Base-by-base conservation (phyloP, 805 yeast genomes). In the Clavispora fructus region DNA sequence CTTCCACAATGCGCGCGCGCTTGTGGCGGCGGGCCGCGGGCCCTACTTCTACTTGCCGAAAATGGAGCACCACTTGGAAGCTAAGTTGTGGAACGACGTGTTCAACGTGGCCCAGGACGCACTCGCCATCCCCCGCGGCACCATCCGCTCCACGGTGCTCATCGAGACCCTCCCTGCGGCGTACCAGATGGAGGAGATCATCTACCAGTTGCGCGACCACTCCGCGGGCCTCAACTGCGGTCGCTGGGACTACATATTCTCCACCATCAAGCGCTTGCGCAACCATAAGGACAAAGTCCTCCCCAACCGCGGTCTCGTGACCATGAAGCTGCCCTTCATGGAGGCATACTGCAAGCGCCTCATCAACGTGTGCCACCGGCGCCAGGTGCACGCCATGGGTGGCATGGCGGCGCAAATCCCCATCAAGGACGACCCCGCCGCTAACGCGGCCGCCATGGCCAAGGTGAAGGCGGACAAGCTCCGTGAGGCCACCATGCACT, bases 201-300 rank as follows among this genome's bases (percentile, higher is more conserved):
- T 86, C 58, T 86, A 80, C 61, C 86, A 86, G 60, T 73, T 86
- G 61, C 75, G 89, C 65, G 82, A 80, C 43, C 95, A 86, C 65
- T 83, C 86, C 44, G 77, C 85, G 9, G 95, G 94, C 46, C 75
- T 86, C 65, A 86, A 86, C 70, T 86, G 94, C 75, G 95, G 95
- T 57, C 78, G 95, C 69, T 86, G 94, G 92, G 95, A 86, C 67
- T 86, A 86, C 69, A 85, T 86, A 67, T 86, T 86, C 70, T 81
- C 87, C 33, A 83, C 87, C 51, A 85, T 86, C 64, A 86, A 86
- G 67, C 74, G 86, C 38, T 75, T 86, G 55, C 78, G 90, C 69
- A 83, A 82, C 67, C 78, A 80, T 58, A 52, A 55, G 8, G 29
- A 51, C 30, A 56, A 56, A 39, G 41, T 56, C 8, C 48, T 58